These are phyloP conservation scores for Maudiozyma saulgeensis DNA, from an alignment of 805 yeast genomes.

Conservation along the genomic window DNA sequence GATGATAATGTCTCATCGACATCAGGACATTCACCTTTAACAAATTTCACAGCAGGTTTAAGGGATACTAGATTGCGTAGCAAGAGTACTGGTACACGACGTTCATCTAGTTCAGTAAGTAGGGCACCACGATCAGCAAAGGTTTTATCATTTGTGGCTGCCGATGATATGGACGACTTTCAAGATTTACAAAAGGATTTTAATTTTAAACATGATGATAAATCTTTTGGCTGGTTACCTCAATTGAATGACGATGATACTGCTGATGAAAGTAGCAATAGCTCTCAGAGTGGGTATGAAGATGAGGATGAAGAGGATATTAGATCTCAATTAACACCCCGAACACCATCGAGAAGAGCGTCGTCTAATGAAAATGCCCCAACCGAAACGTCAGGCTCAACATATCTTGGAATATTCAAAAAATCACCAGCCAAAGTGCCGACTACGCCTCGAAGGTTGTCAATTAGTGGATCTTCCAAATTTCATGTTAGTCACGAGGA, in stretches of 20 bases:
- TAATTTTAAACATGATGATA: conserved; percentile 17
- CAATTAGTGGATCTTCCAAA: neutral
- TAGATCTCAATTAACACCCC: neutral
- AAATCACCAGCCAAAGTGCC: neutral
- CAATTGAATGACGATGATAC: conserved; percentile 6
- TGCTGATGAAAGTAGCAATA: neutral
- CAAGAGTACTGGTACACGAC: conserved; percentile 4
- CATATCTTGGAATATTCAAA: neutral
- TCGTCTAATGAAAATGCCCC: neutral
- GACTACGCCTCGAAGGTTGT: neutral
- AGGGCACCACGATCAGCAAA: conserved; percentile 20
- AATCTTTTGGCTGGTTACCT: conserved; percentile 26
- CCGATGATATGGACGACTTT: conserved; percentile 28
- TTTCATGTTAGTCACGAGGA: neutral
- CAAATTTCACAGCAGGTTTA: conserved; percentile 1
- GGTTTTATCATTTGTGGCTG: conserved; percentile 22
- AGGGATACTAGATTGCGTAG: conserved; percentile 1
- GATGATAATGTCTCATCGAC: conserved; percentile 1
- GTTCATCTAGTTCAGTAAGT: conserved; percentile 7
- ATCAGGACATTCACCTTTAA: conserved; percentile 1
- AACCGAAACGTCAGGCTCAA: neutral
- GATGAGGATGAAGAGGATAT: conserved; percentile 1
- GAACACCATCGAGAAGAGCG: neutral
- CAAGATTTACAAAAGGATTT: conserved; percentile 26
- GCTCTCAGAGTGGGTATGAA: conserved; percentile 2